Conservation (phyloP, 495 filamentous ascomycete species). For the Xylaria acuta region DNA sequence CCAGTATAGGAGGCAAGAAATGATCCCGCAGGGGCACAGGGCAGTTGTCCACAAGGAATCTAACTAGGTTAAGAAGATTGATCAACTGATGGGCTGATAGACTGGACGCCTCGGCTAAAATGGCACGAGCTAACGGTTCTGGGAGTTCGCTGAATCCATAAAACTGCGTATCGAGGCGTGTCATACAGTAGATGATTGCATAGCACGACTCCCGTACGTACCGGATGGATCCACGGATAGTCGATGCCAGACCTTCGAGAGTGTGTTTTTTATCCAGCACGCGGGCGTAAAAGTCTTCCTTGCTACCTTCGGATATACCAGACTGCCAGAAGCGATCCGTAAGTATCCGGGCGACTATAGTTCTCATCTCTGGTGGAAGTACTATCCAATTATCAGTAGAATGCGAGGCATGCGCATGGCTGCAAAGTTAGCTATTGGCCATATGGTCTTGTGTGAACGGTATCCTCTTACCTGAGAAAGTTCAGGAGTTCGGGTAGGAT, state of each 20-base stretch:
- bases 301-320: constrained; percentile 91
- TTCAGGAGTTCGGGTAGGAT: constrained; percentile 88
- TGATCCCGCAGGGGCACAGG: constrained; percentile 75
- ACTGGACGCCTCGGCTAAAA: constrained; percentile 82
- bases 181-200: constrained; percentile 92
- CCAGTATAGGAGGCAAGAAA: constrained; percentile 86
- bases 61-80: constrained; percentile 82
- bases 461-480: constrained; percentile 69
- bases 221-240: constrained; percentile 84
- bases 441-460: background rate
- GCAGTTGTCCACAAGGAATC: constrained; percentile 88
- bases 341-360: constrained; percentile 79
- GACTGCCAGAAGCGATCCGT: constrained; percentile 99
- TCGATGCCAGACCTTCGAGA: constrained; percentile 91
- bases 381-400: constrained; percentile 83
- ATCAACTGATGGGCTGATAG: constrained; percentile 94
- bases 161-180: constrained; percentile 81
- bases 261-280: constrained; percentile 87
- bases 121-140: constrained; percentile 78
- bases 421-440: constrained; percentile 45
- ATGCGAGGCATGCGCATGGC: constrained; percentile 92
- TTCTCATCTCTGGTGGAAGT: constrained; percentile 77
- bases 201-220: constrained; percentile 93
- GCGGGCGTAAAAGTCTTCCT: constrained; percentile 93
- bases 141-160: constrained; percentile 88